Evolutionary conservation across 2,329 filamentous ascomycete species (phyloP).

Genomic region (Phyllosticta citrichinensis): DNA sequence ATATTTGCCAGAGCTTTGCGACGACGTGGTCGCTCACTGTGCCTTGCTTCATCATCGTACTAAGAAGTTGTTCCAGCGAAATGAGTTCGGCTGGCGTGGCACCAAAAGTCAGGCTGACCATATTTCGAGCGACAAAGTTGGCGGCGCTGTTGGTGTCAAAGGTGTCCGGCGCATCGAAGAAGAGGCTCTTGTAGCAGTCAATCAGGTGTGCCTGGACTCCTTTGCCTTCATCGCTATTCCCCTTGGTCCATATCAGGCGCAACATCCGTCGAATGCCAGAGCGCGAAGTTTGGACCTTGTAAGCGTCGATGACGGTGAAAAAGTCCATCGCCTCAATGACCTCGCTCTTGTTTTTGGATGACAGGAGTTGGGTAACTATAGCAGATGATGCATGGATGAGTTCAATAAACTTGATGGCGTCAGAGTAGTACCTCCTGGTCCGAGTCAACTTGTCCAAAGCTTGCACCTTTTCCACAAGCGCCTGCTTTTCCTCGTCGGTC

Average conservation of each 20-base stretch:
- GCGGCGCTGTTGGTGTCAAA: conserved; percentile 85
- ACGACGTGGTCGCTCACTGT: conserved; percentile 79
- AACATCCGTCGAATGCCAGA: conserved; percentile 91
- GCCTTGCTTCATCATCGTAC: conserved; percentile 94
- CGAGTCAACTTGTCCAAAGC: conserved; percentile 79
- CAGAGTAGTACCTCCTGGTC: conserved; percentile 83
- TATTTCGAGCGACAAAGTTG: conserved; percentile 93
- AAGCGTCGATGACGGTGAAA: conserved; percentile 89
- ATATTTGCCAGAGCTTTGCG: conserved; percentile 93
- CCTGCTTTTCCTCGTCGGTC: conserved; percentile 69
- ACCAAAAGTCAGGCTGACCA: conserved; percentile 97
- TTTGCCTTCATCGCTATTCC: conserved; percentile 97
- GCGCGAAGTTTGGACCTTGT: conserved; percentile 90
- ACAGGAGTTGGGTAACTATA: conserved; percentile 75
- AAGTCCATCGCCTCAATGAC: conserved; percentile 99
- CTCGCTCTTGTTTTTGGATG: conserved; percentile 95
- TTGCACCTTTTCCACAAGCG: conserved; percentile 69
- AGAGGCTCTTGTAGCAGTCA: conserved; percentile 90
- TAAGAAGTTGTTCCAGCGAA: conserved; percentile 85
- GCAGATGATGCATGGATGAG: conserved; percentile 75
- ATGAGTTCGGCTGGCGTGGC: conserved; percentile 91
- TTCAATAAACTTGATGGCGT: conserved; percentile 88
- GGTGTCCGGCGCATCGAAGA: conserved; percentile 86
- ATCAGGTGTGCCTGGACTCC: conserved; percentile 94
- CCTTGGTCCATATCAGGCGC: conserved; percentile 96